Percentiles rank a stretch among this genome's conserved stretches.
Evolutionary conservation across 768 basidiomycete species (phyloP).

Genomic region (Porphyrellus cyaneotinctus): DNA sequence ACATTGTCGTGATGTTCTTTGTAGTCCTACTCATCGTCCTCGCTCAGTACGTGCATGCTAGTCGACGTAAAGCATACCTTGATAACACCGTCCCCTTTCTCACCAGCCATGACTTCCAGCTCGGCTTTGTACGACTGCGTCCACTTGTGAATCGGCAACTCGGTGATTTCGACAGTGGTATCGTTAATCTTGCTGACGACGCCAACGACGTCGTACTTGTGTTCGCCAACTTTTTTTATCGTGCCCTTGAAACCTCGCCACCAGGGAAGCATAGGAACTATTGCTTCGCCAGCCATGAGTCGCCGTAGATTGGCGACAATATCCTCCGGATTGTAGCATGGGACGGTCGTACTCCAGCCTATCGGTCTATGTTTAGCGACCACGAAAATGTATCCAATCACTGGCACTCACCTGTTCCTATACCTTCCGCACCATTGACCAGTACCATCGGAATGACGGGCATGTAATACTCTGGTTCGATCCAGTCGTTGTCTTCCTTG

Average conservation of each 20-base stretch:
- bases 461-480: constrained; percentile 95
- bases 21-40: constrained; percentile 65
- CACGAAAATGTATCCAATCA: not conserved
- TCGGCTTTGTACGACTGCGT: constrained; percentile 90
- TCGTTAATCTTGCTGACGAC: constrained; percentile 71
- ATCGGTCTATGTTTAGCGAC: not conserved
- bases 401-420: constrained; percentile 77
- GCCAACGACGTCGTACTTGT: constrained; percentile 84
- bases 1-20: constrained; percentile 94
- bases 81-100: constrained; percentile 76
- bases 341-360: constrained; percentile 96
- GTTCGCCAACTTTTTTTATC: constrained; percentile 74
- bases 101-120: constrained; percentile 83
- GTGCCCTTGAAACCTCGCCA: constrained; percentile 93
- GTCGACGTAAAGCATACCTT: constrained; percentile 50
- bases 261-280: constrained; percentile 90
- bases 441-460: constrained; percentile 86
- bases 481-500: constrained; percentile 77
- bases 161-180: constrained; percentile 91
- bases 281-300: constrained; percentile 80
- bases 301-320: constrained; percentile 85
- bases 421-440: constrained; percentile 94
- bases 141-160: constrained; percentile 94
- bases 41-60: not conserved
- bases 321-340: constrained; percentile 88